These are phyloP conservation scores for Trebouxia sp. DNA, from an alignment of 139 green algal genomes.

Conservation along the genomic window DNA sequence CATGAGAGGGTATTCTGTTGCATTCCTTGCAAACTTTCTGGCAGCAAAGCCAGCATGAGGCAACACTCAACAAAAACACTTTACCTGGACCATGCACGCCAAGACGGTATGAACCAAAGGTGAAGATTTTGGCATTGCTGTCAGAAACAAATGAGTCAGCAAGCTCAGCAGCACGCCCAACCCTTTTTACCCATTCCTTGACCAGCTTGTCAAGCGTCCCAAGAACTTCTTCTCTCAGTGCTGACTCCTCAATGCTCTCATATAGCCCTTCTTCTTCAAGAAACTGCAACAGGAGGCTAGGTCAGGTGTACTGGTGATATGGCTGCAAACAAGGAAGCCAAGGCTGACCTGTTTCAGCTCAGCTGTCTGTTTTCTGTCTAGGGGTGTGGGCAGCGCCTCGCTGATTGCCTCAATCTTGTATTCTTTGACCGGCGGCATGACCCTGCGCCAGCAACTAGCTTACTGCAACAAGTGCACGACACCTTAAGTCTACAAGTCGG, in stretches of 20 bases:
- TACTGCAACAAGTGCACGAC: not conserved
- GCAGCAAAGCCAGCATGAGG: not conserved
- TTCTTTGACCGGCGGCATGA: conserved; percentile 6
- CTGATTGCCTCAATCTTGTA: conserved; percentile 21
- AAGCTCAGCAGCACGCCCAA: conserved; percentile 28
- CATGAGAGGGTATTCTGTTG: not conserved
- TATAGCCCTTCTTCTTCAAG: conserved; percentile 48
- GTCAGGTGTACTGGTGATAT: not conserved
- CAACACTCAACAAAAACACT: not conserved
- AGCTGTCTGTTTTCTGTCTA: conserved; percentile 22
- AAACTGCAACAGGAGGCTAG: conserved; percentile 34
- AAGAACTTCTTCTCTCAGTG: conserved; percentile 57
- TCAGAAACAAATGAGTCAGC: conserved; percentile 45
- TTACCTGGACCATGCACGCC: conserved; percentile 90
- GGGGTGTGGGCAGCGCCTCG: not conserved
- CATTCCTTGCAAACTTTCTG: not conserved
- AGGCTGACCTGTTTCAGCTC: not conserved
- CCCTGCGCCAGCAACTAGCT: not conserved
- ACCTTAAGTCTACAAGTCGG: not conserved
- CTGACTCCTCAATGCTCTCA: conserved; percentile 45
- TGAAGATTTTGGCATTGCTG: conserved; percentile 89
- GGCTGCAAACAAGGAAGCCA: not conserved
- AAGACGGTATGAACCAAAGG: conserved; percentile 93
- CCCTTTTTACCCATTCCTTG: conserved; percentile 52
- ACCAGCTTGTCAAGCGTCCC: conserved; percentile 49